Percentiles rank a stretch among this genome's conserved stretches.
phyloP scores from a whole-genome alignment of 345 rosid species.

The Barbarea vulgaris region DNA sequence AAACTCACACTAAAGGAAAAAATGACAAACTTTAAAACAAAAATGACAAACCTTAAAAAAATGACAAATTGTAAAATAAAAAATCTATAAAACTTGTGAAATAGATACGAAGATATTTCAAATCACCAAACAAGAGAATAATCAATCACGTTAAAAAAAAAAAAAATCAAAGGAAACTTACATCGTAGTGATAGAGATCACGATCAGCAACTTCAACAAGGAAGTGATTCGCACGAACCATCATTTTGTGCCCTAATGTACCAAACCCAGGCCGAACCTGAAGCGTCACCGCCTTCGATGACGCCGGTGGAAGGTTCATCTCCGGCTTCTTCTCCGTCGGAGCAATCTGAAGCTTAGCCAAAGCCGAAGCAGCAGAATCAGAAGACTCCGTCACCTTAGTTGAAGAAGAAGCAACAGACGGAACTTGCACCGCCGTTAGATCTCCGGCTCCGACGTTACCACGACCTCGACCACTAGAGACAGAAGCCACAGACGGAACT shows the following conservation, averaged over 20 bases:
- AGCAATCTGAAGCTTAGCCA: constrained; percentile 12
- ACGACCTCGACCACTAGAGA: constrained; percentile 19
- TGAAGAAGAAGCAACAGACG: background rate
- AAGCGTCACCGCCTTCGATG: constrained; percentile 48
- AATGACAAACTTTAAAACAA: no score
- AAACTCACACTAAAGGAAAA: background rate
- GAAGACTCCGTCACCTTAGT: background rate
- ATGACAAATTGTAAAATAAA: background rate
- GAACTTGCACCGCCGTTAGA: background rate
- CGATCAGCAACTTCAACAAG: constrained; percentile 47
- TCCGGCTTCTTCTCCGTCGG: background rate
- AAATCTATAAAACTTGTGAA: no score
- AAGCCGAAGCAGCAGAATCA: background rate
- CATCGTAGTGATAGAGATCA: constrained; percentile 71
- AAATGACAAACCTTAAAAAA: no score
- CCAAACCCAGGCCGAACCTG: constrained; percentile 61
- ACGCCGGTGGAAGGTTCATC: constrained; percentile 41
- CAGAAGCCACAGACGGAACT: background rate
- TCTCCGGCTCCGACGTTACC: background rate
- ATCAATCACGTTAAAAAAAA: no score
- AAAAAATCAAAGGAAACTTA: constrained; percentile 43
- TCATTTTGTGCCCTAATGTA: constrained; percentile 39
- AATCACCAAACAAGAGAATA: no score
- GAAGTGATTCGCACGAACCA: constrained; percentile 70
- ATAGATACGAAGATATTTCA: no score